Evolutionary conservation across 208 protist genomes (phyloP).

Genomic region (Wallacemonas sp.): DNA sequence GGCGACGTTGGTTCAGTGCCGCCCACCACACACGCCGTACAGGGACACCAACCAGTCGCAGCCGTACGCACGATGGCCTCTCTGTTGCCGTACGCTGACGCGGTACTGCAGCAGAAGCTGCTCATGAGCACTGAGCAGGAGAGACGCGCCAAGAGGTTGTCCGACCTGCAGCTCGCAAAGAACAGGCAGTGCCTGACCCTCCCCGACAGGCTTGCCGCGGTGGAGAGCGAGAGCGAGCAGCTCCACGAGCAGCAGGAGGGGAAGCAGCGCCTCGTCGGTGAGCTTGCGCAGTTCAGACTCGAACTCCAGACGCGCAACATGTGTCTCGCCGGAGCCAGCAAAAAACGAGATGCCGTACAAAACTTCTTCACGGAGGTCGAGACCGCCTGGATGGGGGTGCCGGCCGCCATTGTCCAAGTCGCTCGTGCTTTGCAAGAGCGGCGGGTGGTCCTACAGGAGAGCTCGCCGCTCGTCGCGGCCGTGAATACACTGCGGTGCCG

Average conservation of each 20-base stretch:
- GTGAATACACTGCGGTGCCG: neutral
- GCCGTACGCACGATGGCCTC: conserved; percentile 33
- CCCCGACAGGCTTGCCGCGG: conserved; percentile 49
- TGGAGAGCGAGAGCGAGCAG: conserved; percentile 52
- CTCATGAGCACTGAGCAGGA: conserved; percentile 68
- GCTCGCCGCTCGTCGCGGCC: neutral
- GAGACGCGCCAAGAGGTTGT: conserved; percentile 54
- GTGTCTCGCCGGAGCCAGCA: conserved; percentile 14
- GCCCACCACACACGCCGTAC: too few species aligned
- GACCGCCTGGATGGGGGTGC: conserved; percentile 39
- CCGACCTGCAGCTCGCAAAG: conserved; percentile 48
- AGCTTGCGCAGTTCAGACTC: conserved; percentile 47
- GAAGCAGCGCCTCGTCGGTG: conserved; percentile 33
- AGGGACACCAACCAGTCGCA: too few species aligned
- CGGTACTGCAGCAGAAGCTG: conserved; percentile 72
- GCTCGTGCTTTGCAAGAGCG: conserved; percentile 52
- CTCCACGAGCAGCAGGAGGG: conserved; percentile 43
- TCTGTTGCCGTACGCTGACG: conserved; percentile 66
- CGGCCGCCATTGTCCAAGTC: conserved; percentile 32
- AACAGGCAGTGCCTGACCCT: conserved; percentile 40
- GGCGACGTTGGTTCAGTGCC: too few species aligned
- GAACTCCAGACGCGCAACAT: conserved; percentile 48
- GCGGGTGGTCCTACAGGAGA: conserved; percentile 15
- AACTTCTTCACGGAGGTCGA: conserved; percentile 28
- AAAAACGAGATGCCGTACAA: conserved; percentile 18